phyloP scores from a whole-genome alignment of 2,329 filamentous ascomycete genomes.

The Talaromyces sp. region DNA sequence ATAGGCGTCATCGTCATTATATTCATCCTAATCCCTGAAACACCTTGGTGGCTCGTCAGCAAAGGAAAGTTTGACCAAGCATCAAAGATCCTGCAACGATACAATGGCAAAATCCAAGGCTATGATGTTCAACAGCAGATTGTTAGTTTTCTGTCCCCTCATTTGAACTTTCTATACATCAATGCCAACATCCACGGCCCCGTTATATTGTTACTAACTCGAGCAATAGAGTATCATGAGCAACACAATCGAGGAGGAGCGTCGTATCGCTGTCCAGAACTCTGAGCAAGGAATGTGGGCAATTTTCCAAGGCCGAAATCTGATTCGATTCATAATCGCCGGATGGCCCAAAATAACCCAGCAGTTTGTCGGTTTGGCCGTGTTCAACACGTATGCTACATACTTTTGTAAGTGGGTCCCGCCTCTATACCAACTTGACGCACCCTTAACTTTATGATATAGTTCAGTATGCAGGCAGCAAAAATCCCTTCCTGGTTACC shows the following conservation, averaged over 20 bases:
- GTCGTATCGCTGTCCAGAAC: constrained; percentile 24
- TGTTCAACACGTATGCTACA: constrained; percentile 38
- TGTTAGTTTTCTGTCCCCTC: constrained; percentile 14
- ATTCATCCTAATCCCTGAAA: constrained; percentile 27
- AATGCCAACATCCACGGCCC: no score
- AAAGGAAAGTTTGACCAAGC: constrained; percentile 43
- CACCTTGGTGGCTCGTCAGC: constrained; percentile 54
- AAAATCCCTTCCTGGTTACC: constrained; percentile 40
- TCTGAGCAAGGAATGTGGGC: constrained; percentile 25
- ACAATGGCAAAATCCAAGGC: constrained; percentile 26
- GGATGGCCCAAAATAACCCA: constrained; percentile 39
- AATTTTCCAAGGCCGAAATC: constrained; percentile 36
- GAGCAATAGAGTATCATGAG: constrained; percentile 28
- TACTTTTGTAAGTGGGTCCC: constrained; percentile 33
- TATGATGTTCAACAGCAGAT: constrained; percentile 31
- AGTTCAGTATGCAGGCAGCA: constrained; percentile 40
- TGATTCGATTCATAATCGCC: constrained; percentile 34
- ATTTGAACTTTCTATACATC: neutral
- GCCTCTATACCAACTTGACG: neutral
- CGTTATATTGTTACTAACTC: neutral
- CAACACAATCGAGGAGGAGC: constrained; percentile 31
- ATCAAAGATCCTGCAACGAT: constrained; percentile 19
- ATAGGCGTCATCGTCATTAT: constrained; percentile 38
- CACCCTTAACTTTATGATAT: neutral
- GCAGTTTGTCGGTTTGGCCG: constrained; percentile 35